These are phyloP conservation scores for Atractiella rhizophila DNA, from an alignment of 768 basidiomycete genomes.

Conservation along the genomic window DNA sequence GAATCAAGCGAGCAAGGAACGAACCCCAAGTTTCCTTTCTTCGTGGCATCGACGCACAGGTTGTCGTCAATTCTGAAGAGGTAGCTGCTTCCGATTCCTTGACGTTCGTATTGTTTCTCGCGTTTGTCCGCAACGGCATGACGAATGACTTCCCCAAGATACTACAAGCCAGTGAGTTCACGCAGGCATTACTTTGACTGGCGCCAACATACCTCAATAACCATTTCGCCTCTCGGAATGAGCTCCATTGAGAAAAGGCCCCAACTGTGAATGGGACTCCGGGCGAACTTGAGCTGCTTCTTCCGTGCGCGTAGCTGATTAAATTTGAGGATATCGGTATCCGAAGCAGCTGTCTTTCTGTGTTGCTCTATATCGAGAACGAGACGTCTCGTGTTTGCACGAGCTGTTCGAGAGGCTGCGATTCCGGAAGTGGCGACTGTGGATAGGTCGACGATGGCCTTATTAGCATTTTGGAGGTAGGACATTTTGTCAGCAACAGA, in stretches of 20 bases:
- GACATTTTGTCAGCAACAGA: slow-evolving; percentile 69
- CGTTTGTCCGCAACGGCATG: slow-evolving; percentile 61
- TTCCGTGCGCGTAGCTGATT: slow-evolving; percentile 94
- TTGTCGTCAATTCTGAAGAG: slow-evolving; percentile 96
- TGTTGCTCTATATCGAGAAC: slow-evolving; percentile 85
- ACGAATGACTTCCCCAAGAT: slow-evolving; percentile 89
- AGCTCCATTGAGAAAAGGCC: slow-evolving; percentile 87
- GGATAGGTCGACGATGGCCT: slow-evolving; percentile 22
- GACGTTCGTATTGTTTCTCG: slow-evolving; percentile 87
- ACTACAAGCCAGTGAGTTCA: too few species aligned
- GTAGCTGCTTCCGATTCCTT: slow-evolving; percentile 94
- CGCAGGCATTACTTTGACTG: too few species aligned
- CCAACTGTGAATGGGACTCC: slow-evolving; percentile 94
- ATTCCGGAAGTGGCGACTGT: slow-evolving; percentile 42
- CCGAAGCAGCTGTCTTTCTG: slow-evolving; percentile 38
- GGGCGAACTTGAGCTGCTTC: slow-evolving; percentile 76
- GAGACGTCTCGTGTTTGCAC: slow-evolving; percentile 70
- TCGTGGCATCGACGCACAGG: slow-evolving; percentile 90
- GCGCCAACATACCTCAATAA: too few species aligned
- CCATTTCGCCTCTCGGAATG: slow-evolving; percentile 85
- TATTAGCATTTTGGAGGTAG: slow-evolving; percentile 55
- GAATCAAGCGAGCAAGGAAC: slow-evolving; percentile 20
- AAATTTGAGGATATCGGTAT: slow-evolving; percentile 54
- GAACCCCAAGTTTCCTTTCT: slow-evolving; percentile 94
- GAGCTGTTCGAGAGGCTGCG: slow-evolving; percentile 35